Evolutionary conservation across 2,329 filamentous ascomycete species (phyloP).

Genomic region (Tolypocladium ovalisporum): DNA sequence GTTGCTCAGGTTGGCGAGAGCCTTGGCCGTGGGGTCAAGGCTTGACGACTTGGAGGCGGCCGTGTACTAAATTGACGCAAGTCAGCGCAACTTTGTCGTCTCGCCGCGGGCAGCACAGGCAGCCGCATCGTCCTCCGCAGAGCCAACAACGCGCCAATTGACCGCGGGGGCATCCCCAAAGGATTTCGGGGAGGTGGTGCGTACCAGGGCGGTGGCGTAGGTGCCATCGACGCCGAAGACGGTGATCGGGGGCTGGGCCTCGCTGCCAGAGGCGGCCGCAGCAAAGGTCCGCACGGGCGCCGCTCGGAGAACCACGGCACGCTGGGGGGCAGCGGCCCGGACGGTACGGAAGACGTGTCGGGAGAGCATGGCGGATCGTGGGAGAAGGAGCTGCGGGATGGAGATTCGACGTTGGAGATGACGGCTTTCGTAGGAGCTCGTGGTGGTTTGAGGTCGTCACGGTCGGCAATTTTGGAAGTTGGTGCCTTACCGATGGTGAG

Average conservation of each 20-base stretch:
- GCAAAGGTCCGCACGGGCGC: conserved; percentile 68
- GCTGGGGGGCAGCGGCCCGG: conserved; percentile 49
- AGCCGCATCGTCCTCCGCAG: neutral
- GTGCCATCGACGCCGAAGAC: conserved; percentile 96
- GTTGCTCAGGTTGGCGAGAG: conserved; percentile 58
- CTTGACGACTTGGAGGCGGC: conserved; percentile 79
- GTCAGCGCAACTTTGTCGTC: neutral
- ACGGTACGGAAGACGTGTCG: conserved; percentile 47
- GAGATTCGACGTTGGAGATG: conserved; percentile 15
- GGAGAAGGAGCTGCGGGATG: conserved; percentile 9
- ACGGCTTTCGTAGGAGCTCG: conserved; percentile 17
- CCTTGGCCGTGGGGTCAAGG: conserved; percentile 77
- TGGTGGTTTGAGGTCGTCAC: conserved; percentile 24
- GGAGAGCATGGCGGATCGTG: conserved; percentile 40
- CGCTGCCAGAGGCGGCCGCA: conserved; percentile 58
- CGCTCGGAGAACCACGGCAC: conserved; percentile 29
- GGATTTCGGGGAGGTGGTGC: conserved; percentile 19
- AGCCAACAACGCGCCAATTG: conserved; percentile 7
- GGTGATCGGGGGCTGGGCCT: conserved; percentile 74
- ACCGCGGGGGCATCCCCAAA: neutral
- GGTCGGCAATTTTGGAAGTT: conserved; percentile 31
- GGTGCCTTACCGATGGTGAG: conserved; percentile 26
- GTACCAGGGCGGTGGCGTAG: conserved; percentile 96
- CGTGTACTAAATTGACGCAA: conserved; percentile 64
- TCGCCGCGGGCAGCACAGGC: neutral